phyloP scores from a whole-genome alignment of 331 rosid species.

The Quercus phellos region DNA sequence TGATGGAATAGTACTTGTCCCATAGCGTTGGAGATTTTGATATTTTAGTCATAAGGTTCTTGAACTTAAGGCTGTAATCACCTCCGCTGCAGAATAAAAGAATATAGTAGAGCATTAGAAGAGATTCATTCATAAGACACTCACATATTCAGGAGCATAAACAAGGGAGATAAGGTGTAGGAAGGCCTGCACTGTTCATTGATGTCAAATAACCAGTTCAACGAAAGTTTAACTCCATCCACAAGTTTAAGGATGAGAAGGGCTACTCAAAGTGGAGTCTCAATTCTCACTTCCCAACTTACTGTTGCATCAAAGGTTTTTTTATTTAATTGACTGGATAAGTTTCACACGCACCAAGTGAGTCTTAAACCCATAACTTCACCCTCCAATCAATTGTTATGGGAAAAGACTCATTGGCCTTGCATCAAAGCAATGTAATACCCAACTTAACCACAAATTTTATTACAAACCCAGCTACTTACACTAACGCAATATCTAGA shows the following conservation, averaged over 20 bases:
- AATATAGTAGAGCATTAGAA: conserved; percentile 4
- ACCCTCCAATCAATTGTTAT: no score
- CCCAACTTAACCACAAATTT: no score
- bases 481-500: no score
- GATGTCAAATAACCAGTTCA: background rate
- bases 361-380: no score
- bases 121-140: background rate
- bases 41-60: conserved; percentile 86
- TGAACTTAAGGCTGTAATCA: conserved; percentile 88
- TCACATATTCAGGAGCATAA: no score
- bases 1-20: conserved; percentile 80
- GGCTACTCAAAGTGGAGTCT: background rate
- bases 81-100: conserved; percentile 69
- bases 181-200: background rate
- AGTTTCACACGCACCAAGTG: no score
- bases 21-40: conserved; percentile 63
- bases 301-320: background rate
- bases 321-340: no score
- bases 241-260: background rate
- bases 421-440: background rate
- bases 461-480: no score
- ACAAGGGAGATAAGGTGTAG: no score
- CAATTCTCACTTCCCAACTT: background rate
- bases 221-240: background rate
- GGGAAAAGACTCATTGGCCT: background rate